Evolutionary conservation across 2,329 filamentous ascomycete species (phyloP).

Genomic region (Tolypocladium cylindrosporum): DNA sequence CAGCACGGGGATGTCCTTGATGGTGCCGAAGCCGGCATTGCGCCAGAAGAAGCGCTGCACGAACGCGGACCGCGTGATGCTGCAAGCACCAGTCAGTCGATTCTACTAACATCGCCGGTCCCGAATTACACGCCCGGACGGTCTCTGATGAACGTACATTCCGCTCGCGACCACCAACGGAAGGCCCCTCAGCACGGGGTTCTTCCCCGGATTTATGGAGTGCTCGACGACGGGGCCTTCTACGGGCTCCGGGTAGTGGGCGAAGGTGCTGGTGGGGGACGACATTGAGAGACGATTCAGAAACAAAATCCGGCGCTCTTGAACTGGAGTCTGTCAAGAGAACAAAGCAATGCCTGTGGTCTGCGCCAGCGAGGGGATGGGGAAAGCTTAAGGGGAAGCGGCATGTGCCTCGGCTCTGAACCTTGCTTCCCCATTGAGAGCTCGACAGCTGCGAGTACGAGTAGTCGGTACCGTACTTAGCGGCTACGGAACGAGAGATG

Average conservation of each 20-base stretch:
- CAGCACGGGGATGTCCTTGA: constrained; percentile 37
- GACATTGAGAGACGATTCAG: constrained; percentile 11
- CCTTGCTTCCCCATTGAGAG: neutral
- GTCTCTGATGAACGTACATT: constrained; percentile 3
- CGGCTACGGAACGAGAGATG: neutral
- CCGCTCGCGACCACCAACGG: constrained; percentile 32
- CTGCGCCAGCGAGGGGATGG: neutral
- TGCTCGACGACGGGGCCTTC: constrained; percentile 26
- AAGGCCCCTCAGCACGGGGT: constrained; percentile 60
- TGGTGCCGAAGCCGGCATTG: constrained; percentile 49
- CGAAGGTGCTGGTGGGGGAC: constrained; percentile 20
- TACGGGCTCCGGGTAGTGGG: constrained; percentile 29
- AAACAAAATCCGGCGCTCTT: neutral
- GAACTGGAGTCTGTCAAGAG: neutral
- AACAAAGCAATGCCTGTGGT: neutral
- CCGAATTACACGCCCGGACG: neutral
- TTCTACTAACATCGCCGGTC: neutral
- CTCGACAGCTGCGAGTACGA: neutral
- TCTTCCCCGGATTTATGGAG: constrained; percentile 37
- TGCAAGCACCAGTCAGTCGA: constrained; percentile 15
- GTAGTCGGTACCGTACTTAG: too few species aligned
- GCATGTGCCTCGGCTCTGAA: neutral
- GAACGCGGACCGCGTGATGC: constrained; percentile 48
- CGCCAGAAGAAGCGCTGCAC: constrained; percentile 59
- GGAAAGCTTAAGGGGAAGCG: neutral